phyloP scores from a whole-genome alignment of 2,329 filamentous ascomycete species.

The Parafenestella ontariensis region DNA sequence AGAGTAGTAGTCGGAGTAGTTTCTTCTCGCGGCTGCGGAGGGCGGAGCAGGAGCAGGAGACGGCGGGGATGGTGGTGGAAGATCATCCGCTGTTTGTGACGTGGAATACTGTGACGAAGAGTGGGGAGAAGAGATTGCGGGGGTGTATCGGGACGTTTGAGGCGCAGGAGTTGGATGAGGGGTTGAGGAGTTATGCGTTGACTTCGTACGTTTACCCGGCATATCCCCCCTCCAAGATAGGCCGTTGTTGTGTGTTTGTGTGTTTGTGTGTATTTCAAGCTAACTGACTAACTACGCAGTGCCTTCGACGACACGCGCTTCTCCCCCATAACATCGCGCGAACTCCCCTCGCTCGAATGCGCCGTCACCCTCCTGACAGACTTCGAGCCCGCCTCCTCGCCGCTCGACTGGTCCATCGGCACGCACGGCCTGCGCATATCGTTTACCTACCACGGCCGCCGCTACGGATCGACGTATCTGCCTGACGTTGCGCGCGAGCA shows the following conservation, averaged over 20 bases:
- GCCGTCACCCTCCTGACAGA: conserved; percentile 81
- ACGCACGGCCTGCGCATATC: conserved; percentile 86
- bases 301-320: conserved; percentile 71
- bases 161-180: conserved; percentile 72
- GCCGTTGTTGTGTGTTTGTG: no score
- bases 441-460: conserved; percentile 75
- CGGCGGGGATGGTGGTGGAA: conserved; percentile 15
- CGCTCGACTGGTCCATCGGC: conserved; percentile 86
- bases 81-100: conserved; percentile 85
- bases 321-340: conserved; percentile 58
- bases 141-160: conserved; percentile 98
- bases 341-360: conserved; percentile 49
- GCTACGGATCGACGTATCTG: conserved; percentile 87
- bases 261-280: neutral
- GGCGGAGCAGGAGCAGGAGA: conserved; percentile 17
- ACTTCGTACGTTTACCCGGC: conserved; percentile 66
- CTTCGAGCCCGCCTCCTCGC: conserved; percentile 76
- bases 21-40: conserved; percentile 47
- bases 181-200: conserved; percentile 80
- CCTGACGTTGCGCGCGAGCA: conserved; percentile 92
- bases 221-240: no score
- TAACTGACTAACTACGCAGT: conserved; percentile 42
- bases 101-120: conserved; percentile 78
- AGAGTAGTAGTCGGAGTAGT: conserved; percentile 33
- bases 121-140: conserved; percentile 71